Evolutionary conservation across 2,329 filamentous ascomycete species (phyloP), one percentile per base, ranked within the genome.

Genomic region (Penicillium sumatraense): DNA sequence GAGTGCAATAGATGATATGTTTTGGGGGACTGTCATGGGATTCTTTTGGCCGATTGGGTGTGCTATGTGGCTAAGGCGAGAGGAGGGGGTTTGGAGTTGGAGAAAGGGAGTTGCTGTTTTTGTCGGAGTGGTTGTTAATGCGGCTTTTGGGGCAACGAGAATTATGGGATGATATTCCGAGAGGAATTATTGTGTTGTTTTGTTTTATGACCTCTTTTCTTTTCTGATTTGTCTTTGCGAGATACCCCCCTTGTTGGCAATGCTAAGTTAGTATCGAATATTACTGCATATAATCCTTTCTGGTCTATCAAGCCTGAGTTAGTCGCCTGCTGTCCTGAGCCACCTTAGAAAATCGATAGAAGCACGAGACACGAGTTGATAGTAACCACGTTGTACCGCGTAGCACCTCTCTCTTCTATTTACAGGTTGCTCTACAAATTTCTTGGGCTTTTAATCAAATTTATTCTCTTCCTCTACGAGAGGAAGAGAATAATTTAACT

Each of bases 21-120:
- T 98, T 55, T 90, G 88, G 76, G 95, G 93, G 4, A 91, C 95
- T 73, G 79, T 96, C 56, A 90, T 95, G 67, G 95, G 95, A 0
- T 99, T 98, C 79, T 89, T 99, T 72, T 98, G 93, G 86, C 95
- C 95, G 3, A 75, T 98, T 9, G 93, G 91, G 0, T 92, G 90
- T 66, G 79, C 93, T 53, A 86, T 89, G 49, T 97, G 93, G 91
- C 78, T 96, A 47, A 83, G 93, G 61, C 82, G 93, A 56, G 91
- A 96, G 73, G 90, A 95, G 54, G 92, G 90, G 1, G 87, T 98
- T 56, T 96, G 92, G 86, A 89, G 87, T 57, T 86, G 89, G 68
- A 82, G 93, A 67, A 89, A 91, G 80, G 88, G 92, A 71, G 85
- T 96, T 65, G 93, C 93, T 64, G 91, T 98, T 14, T 86, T 90